Evolutionary conservation across 495 filamentous ascomycete species (phyloP).

Genomic region (Talaromyces adpressus): DNA sequence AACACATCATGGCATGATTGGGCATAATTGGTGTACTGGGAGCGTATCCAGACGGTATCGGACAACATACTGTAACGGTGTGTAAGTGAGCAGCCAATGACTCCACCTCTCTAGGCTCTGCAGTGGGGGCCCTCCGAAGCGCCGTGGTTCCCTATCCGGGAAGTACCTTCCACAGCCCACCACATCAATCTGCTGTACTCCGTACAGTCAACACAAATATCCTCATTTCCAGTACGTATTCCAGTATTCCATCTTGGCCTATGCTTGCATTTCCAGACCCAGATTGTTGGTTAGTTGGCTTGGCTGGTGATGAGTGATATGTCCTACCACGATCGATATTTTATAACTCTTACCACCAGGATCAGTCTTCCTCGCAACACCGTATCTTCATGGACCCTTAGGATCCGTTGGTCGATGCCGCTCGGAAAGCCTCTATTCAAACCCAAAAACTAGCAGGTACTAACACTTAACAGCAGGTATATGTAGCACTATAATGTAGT

Average conservation of each 20-base stretch:
- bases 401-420: neutral
- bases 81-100: neutral
- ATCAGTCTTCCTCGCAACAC: neutral
- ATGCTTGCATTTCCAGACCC: neutral
- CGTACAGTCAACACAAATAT: neutral
- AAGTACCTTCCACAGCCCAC: neutral
- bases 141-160: slow-evolving; percentile 5
- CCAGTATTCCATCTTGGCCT: neutral
- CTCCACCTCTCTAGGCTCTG: neutral
- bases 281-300: neutral
- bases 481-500: neutral
- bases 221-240: too few species aligned
- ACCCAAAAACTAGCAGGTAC: neutral
- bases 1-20: neutral
- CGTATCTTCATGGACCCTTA: neutral
- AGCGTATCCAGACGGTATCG: neutral
- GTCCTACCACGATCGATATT: neutral
- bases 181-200: too few species aligned
- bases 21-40: neutral
- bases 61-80: neutral
- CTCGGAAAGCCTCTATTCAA: neutral
- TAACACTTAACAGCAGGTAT: neutral
- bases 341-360: neutral
- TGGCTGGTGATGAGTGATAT: neutral
- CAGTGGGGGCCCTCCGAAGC: neutral